phyloP scores from a whole-genome alignment of 495 filamentous ascomycete genomes.

The Trichoderma parareesei region DNA sequence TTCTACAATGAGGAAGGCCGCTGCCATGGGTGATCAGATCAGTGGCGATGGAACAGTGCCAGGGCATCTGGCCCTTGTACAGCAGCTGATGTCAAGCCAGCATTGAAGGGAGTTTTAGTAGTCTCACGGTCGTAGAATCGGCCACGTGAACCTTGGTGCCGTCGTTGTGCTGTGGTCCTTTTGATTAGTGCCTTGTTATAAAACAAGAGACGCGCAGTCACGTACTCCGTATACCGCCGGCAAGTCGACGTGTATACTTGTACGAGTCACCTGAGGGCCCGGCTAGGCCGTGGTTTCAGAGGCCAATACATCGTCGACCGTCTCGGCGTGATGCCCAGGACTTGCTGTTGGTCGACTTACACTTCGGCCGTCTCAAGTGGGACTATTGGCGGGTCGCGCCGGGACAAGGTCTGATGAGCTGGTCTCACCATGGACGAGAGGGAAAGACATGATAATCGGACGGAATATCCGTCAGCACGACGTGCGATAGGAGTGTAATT shows the following conservation, averaged over 20 bases:
- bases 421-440: neutral
- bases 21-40: neutral
- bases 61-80: neutral
- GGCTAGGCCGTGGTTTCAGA: neutral
- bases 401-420: conserved; percentile 1
- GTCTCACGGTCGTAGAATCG: no score
- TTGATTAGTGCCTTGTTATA: no score
- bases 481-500: no score
- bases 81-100: neutral
- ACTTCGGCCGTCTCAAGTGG: neutral
- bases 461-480: neutral
- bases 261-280: neutral
- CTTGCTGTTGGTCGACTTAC: neutral
- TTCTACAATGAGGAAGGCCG: neutral
- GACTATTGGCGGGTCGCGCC: conserved; percentile 2
- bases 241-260: neutral
- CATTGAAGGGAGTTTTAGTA: no score
- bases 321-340: no score
- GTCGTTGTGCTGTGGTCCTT: no score
- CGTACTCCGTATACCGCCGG: no score
- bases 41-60: neutral
- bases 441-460: neutral
- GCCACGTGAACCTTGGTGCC: no score
- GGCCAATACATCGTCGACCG: neutral
- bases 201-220: no score